Conservation (phyloP, 2,329 filamentous ascomycete species). For the Cercospora berteroae region DNA sequence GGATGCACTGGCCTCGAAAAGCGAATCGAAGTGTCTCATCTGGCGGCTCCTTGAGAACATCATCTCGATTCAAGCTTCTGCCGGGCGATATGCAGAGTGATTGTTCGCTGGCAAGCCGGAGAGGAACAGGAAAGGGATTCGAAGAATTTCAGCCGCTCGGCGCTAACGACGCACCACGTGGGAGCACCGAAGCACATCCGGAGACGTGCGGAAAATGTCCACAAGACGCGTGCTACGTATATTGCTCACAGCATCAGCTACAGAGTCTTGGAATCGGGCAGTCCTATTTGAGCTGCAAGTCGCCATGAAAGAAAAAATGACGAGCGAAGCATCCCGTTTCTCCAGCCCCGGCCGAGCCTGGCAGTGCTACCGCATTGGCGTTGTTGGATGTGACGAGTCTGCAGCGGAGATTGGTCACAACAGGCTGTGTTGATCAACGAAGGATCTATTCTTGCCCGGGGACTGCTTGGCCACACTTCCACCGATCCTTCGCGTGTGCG, state of each 20-base stretch:
- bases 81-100: not conserved
- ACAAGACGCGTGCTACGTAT: not conserved
- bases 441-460: not conserved
- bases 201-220: not conserved
- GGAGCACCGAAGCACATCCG: not conserved
- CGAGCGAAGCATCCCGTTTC: not conserved
- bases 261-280: not conserved
- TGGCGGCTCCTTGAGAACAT: not conserved
- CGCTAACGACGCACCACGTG: not conserved
- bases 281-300: not conserved
- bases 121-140: too few species aligned
- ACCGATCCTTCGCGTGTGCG: not conserved
- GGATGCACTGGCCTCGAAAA: not conserved
- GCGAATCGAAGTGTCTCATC: not conserved
- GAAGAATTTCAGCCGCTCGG: not conserved
- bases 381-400: conserved; percentile 1
- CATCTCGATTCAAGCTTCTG: not conserved
- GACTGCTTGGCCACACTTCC: not conserved
- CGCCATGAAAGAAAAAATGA: not conserved
- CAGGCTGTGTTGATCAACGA: not conserved
- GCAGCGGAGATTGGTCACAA: conserved; percentile 1
- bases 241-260: not conserved
- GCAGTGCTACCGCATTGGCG: not conserved
- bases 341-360: not conserved
- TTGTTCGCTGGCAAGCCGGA: not conserved